These are phyloP conservation scores for Chamaecyparis obtusa DNA, from an alignment of 75 land plant species.

Conservation along the genomic window DNA sequence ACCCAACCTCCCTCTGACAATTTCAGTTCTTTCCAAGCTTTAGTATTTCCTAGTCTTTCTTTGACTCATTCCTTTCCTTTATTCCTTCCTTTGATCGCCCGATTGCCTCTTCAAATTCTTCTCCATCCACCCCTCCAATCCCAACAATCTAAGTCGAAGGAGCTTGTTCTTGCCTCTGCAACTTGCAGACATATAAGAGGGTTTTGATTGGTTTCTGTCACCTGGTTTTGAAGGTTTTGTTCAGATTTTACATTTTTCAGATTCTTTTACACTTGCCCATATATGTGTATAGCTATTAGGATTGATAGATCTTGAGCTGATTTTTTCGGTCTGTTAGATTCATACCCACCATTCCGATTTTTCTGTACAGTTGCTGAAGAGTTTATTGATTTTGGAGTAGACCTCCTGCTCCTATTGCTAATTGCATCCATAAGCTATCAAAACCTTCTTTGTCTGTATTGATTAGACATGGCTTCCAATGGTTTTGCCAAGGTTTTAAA, in stretches of 20 bases:
- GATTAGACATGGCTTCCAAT: slow-evolving; percentile 3
- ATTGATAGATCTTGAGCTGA: background rate
- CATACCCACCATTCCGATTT: background rate
- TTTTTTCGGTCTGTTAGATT: background rate
- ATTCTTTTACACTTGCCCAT: background rate
- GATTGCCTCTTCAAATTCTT: background rate
- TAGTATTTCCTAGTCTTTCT: background rate
- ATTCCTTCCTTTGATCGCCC: slow-evolving; percentile 1
- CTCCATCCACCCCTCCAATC: background rate
- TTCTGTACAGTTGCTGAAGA: slow-evolving; percentile 3
- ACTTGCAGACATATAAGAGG: background rate
- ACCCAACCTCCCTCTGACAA: background rate
- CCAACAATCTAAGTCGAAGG: background rate
- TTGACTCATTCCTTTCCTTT: slow-evolving; percentile 3
- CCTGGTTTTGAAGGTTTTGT: background rate
- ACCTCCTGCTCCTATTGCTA: background rate
- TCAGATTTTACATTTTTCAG: slow-evolving; percentile 2
- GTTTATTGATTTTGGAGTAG: slow-evolving; percentile 1
- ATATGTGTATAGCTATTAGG: slow-evolving; percentile 1
- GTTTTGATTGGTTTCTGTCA: background rate
- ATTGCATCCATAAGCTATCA: background rate
- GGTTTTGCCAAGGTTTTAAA: slow-evolving; percentile 4
- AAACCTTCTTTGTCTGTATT: background rate
- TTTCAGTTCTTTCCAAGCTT: background rate
- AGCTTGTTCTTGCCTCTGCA: background rate